Conservation (phyloP, 1,139 yeast species). For the Debaryomycetaceae sp. region DNA sequence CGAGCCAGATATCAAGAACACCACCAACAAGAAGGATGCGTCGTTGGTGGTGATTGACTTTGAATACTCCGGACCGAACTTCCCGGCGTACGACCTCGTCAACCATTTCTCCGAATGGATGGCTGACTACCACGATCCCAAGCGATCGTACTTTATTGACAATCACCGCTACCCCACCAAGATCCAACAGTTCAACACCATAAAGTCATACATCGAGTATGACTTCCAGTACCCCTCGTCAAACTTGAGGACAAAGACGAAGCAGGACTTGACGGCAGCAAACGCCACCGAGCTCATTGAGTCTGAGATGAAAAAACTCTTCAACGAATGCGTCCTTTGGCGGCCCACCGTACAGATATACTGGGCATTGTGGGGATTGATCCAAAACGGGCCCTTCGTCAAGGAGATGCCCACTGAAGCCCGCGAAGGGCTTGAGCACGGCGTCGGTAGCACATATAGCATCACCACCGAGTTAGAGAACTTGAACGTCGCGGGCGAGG, state of each 20-base stretch:
- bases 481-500: constrained; percentile 21
- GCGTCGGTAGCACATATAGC: constrained; percentile 37
- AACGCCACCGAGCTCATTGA: constrained; percentile 33
- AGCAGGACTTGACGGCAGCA: constrained; percentile 14
- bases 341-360: constrained; percentile 72
- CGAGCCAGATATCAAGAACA: constrained; percentile 11
- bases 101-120: constrained; percentile 95
- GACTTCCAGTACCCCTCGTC: constrained; percentile 40
- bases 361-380: constrained; percentile 92
- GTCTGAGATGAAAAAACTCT: constrained; percentile 52
- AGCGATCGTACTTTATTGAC: constrained; percentile 54
- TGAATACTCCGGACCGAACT: constrained; percentile 92
- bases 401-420: constrained; percentile 10
- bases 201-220: constrained; percentile 68
- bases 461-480: constrained; percentile 32
- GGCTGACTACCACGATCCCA: constrained; percentile 80
- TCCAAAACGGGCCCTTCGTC: constrained; percentile 56
- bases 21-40: constrained; percentile 49
- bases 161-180: constrained; percentile 58
- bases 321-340: constrained; percentile 71
- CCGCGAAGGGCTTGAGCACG: too few species aligned
- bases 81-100: constrained; percentile 84
- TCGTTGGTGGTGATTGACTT: constrained; percentile 91
- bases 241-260: constrained; percentile 21
- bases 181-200: constrained; percentile 64